These are phyloP conservation scores for Coemansia sp. DNA, from an alignment of 192 early-diverging fungal genomes.

Conservation along the genomic window DNA sequence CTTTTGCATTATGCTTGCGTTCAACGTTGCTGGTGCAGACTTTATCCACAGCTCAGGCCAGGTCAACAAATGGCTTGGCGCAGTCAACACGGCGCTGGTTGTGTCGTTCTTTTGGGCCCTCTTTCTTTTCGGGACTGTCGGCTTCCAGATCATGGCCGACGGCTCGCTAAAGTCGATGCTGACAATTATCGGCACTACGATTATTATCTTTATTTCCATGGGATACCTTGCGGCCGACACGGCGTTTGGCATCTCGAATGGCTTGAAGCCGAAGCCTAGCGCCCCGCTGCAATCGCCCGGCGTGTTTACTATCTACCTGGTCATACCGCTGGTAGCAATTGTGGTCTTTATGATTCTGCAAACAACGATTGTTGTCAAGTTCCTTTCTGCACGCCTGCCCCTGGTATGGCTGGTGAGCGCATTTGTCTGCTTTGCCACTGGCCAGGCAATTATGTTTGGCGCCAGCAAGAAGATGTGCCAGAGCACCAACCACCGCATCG, in stretches of 20 bases:
- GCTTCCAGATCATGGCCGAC: conserved; percentile 52
- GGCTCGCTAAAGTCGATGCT: conserved; percentile 51
- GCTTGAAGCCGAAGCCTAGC: conserved; percentile 42
- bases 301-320: conserved; percentile 49
- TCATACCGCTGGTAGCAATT: conserved; percentile 48
- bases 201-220: conserved; percentile 40
- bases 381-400: conserved; percentile 46
- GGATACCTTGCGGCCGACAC: conserved; percentile 54
- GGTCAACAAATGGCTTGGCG: conserved; percentile 52
- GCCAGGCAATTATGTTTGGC: conserved; percentile 49
- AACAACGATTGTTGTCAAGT: conserved; percentile 42
- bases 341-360: conserved; percentile 36
- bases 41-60: conserved; percentile 24
- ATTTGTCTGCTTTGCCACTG: conserved; percentile 42
- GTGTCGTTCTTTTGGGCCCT: conserved; percentile 51
- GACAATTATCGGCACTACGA: conserved; percentile 31
- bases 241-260: conserved; percentile 47
- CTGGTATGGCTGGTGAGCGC: conserved; percentile 43
- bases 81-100: conserved; percentile 44
- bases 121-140: conserved; percentile 41
- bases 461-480: conserved; percentile 55
- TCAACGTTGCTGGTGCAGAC: conserved; percentile 46
- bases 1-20: conserved; percentile 38
- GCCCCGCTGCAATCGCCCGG: conserved; percentile 43
- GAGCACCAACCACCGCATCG: conserved; percentile 42